phyloP scores from a whole-genome alignment of 164 flowering plant genomes.

The Annona cherimola region DNA sequence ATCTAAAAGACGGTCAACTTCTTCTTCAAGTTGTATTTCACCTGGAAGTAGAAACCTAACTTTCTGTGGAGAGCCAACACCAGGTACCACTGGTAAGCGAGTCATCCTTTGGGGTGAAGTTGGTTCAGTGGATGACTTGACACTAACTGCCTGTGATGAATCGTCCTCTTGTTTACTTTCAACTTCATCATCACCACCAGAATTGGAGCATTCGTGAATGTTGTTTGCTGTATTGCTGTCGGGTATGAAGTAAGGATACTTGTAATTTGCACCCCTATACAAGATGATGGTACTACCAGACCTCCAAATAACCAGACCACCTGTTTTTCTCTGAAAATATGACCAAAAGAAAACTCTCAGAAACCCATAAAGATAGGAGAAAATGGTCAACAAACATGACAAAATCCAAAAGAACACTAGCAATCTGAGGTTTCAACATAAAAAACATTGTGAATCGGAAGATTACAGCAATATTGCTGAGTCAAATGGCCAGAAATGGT shows the following conservation, averaged over 20 bases:
- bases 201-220: conserved; percentile 11
- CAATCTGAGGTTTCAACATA: not conserved
- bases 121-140: conserved; percentile 15
- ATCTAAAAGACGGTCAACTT: conserved; percentile 70
- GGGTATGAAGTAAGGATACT: conserved; percentile 76
- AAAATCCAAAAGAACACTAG: not conserved
- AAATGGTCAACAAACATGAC: not conserved
- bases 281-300: conserved; percentile 77
- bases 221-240: conserved; percentile 20
- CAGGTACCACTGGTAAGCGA: conserved; percentile 40
- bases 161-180: conserved; percentile 7
- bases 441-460: not conserved
- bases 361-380: not conserved
- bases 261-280: conserved; percentile 75
- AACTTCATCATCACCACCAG: conserved; percentile 16
- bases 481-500: not conserved
- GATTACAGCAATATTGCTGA: not conserved
- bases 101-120: conserved; percentile 16
- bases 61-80: conserved; percentile 72
- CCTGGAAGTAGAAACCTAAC: conserved; percentile 82
- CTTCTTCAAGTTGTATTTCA: conserved; percentile 68
- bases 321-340: conserved; percentile 73
- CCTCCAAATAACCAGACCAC: conserved; percentile 95
- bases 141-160: conserved; percentile 19
- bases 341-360: conserved; percentile 8